A percentile compares a stretch with the other conserved stretches of the same genome.
These are phyloP conservation scores for Microdochium bolleyi DNA, from an alignment of 2,329 filamentous ascomycete species.

Conservation along the genomic window DNA sequence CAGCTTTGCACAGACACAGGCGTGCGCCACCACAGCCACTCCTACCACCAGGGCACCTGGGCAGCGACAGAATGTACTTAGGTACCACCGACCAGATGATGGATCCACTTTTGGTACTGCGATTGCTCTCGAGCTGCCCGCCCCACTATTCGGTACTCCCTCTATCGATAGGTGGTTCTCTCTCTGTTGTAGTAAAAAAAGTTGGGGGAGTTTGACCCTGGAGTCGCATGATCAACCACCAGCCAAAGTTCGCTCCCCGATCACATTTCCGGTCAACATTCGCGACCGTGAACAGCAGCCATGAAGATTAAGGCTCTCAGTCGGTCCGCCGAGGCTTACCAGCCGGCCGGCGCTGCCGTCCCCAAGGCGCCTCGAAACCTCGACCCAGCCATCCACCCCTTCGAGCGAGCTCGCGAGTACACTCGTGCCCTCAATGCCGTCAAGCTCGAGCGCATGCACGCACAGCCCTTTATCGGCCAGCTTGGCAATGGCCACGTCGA, in stretches of 20 bases:
- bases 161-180: background rate
- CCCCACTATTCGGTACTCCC: background rate
- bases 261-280: background rate
- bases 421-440: constrained; percentile 60
- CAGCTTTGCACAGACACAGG: no score
- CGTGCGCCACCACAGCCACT: no score
- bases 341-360: constrained; percentile 59
- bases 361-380: constrained; percentile 62
- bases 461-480: constrained; percentile 65
- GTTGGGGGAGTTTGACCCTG: background rate
- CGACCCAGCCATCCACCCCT: constrained; percentile 81
- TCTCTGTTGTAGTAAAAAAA: background rate
- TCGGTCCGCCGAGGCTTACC: constrained; percentile 55
- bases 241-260: background rate
- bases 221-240: background rate
- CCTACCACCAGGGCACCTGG: no score
- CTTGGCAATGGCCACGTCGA: constrained; percentile 89
- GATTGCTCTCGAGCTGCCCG: background rate
- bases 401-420: constrained; percentile 84
- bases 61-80: no score
- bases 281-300: background rate
- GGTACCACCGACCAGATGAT: no score
- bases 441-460: constrained; percentile 91
- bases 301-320: constrained; percentile 59
- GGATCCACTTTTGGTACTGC: background rate